Conservation (phyloP, 1,284 basidiomycete species). For the Meripilus lineatus region DNA sequence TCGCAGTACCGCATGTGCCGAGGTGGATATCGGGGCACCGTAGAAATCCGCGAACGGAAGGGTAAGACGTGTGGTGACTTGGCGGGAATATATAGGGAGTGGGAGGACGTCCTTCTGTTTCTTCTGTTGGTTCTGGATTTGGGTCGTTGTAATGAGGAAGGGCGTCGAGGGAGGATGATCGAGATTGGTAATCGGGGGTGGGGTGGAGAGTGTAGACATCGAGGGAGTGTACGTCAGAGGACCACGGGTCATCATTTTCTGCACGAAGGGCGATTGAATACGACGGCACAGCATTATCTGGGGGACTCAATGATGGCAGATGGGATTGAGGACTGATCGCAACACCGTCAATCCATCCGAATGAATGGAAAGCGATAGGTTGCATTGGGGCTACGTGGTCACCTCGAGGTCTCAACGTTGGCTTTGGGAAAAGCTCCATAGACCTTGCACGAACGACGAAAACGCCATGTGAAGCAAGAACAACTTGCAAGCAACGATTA, state of each 20-base stretch:
- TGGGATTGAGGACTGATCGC: constrained; percentile 21
- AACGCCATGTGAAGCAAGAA: constrained; percentile 41
- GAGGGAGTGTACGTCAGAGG: constrained; percentile 40
- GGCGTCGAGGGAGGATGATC: background rate
- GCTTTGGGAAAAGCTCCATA: constrained; percentile 47
- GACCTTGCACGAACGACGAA: constrained; percentile 55
- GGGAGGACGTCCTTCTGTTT: background rate
- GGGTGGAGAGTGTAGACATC: constrained; percentile 41
- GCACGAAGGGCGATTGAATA: constrained; percentile 43
- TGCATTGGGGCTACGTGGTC: constrained; percentile 19
- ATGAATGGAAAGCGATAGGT: constrained; percentile 42
- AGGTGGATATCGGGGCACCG: constrained; percentile 46
- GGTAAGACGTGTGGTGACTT: constrained; percentile 28
- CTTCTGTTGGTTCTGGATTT: background rate
- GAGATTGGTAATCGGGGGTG: constrained; percentile 9
- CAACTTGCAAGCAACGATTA: constrained; percentile 47
- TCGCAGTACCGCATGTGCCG: constrained; percentile 46
- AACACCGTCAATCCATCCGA: constrained; percentile 61
- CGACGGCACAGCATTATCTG: constrained; percentile 8
- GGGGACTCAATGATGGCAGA: constrained; percentile 2
- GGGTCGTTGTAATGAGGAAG: background rate
- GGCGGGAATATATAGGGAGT: constrained; percentile 40
- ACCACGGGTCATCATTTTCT: constrained; percentile 57
- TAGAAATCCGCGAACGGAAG: constrained; percentile 42
- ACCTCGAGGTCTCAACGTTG: constrained; percentile 24